Conservation (phyloP, 805 yeast species). For the Pichia scutulata region DNA sequence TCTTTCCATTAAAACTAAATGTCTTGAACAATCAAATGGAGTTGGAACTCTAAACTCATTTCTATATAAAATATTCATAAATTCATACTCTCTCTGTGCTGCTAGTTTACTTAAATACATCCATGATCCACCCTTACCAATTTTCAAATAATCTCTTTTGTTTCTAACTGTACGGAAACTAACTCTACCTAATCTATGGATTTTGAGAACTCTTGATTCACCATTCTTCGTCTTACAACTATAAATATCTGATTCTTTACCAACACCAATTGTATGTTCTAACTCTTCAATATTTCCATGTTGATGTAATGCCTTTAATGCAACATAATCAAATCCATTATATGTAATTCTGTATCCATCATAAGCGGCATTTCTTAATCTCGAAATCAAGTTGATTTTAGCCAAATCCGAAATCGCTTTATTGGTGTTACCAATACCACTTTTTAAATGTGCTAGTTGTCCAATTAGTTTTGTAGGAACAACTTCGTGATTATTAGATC, state of each 20-base stretch:
- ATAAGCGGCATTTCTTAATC: slow-evolving; percentile 82
- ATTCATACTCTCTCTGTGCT: slow-evolving; percentile 86
- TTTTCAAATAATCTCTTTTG: slow-evolving; percentile 83
- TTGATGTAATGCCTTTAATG: slow-evolving; percentile 75
- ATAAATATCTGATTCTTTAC: slow-evolving; percentile 94
- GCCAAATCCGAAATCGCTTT: slow-evolving; percentile 81
- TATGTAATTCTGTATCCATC: slow-evolving; percentile 91
- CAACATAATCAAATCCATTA: slow-evolving; percentile 87
- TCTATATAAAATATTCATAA: slow-evolving; percentile 66
- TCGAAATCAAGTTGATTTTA: slow-evolving; percentile 68
- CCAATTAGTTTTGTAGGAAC: slow-evolving; percentile 86
- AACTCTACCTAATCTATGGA: slow-evolving; percentile 89
- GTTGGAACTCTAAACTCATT: slow-evolving; percentile 82
- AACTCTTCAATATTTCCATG: slow-evolving; percentile 67
- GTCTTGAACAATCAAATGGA: slow-evolving; percentile 86
- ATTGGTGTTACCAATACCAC: slow-evolving; percentile 62
- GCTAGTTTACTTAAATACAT: slow-evolving; percentile 86
- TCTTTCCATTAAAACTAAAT: slow-evolving; percentile 87
- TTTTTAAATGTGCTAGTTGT: slow-evolving; percentile 68
- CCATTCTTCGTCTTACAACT: slow-evolving; percentile 67
- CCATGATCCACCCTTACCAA: slow-evolving; percentile 77
- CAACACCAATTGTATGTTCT: slow-evolving; percentile 89
- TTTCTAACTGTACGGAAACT: slow-evolving; percentile 89
- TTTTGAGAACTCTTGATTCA: slow-evolving; percentile 63
- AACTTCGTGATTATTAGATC: slow-evolving; percentile 87